phyloP scores from a whole-genome alignment of 176 grass and related monocot species.

The Hordeum marinum region DNA sequence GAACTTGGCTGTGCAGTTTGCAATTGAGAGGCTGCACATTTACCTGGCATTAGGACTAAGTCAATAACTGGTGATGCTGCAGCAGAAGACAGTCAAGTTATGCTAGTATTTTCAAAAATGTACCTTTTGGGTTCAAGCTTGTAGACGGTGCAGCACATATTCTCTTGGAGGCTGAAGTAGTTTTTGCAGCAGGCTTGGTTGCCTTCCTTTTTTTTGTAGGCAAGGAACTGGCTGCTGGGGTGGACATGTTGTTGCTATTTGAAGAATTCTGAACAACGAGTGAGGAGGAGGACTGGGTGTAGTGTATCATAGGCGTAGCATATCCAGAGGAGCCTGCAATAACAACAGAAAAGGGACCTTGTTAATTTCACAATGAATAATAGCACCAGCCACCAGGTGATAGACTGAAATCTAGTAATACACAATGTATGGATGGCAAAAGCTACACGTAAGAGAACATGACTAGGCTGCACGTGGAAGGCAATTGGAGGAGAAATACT shows the following conservation, averaged over 20 bases:
- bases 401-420: neutral
- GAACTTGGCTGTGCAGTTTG: conserved; percentile 5
- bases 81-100: neutral
- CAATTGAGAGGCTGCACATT: conserved; percentile 11
- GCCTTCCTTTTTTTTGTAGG: conserved; percentile 59
- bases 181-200: conserved; percentile 37
- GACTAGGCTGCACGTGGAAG: neutral
- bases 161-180: conserved; percentile 49
- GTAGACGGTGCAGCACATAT: neutral
- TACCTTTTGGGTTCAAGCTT: conserved; percentile 27
- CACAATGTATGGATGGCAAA: neutral
- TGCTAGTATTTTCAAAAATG: neutral
- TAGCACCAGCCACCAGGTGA: neutral
- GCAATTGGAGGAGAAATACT: neutral
- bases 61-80: neutral
- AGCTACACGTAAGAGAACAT: neutral
- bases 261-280: conserved; percentile 31
- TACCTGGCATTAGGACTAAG: conserved; percentile 33
- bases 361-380: neutral
- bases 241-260: conserved; percentile 20
- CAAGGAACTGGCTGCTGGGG: conserved; percentile 29
- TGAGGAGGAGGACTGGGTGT: conserved; percentile 27
- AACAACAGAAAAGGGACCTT: neutral
- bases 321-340: conserved; percentile 24
- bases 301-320: conserved; percentile 38